These are phyloP conservation scores for Neophaeococcomyces aloes DNA, from an alignment of 2,329 filamentous ascomycete species.

Conservation along the genomic window DNA sequence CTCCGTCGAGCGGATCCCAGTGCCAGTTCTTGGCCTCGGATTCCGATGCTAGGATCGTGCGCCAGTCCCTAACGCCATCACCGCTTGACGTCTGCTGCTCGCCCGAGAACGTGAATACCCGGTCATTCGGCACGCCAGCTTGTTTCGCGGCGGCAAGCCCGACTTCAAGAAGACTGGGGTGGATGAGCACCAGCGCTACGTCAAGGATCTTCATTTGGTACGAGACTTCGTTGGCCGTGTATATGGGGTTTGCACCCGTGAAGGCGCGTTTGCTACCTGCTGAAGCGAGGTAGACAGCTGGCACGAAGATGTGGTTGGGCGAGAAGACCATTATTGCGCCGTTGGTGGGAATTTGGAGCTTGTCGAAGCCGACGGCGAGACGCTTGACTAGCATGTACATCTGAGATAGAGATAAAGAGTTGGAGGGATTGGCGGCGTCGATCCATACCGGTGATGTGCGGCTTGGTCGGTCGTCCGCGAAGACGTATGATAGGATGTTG, in stretches of 20 bases:
- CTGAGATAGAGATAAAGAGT: slow-evolving; percentile 48
- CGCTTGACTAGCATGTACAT: slow-evolving; percentile 58
- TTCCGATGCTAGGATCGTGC: slow-evolving; percentile 36
- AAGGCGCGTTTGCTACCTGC: slow-evolving; percentile 45
- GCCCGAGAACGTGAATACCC: slow-evolving; percentile 22
- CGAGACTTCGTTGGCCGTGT: slow-evolving; percentile 41
- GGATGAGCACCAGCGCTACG: slow-evolving; percentile 41
- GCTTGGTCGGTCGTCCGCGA: slow-evolving; percentile 30
- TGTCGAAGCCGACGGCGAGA: slow-evolving; percentile 54
- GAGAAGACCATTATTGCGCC: slow-evolving; percentile 60
- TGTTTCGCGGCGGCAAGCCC: slow-evolving; percentile 29
- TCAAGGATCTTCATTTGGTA: slow-evolving; percentile 44
- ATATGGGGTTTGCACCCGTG: slow-evolving; percentile 45
- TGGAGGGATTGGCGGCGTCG: slow-evolving; percentile 52
- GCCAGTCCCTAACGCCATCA: slow-evolving; percentile 22
- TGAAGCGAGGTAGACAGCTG: slow-evolving; percentile 30
- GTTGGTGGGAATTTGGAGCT: slow-evolving; percentile 50
- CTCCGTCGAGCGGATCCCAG: slow-evolving; percentile 25
- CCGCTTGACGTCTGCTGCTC: slow-evolving; percentile 44
- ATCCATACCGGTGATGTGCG: slow-evolving; percentile 39
- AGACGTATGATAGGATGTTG: slow-evolving; percentile 37
- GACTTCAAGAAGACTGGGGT: slow-evolving; percentile 37
- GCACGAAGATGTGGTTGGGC: slow-evolving; percentile 59
- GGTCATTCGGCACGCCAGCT: slow-evolving; percentile 15
- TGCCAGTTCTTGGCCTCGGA: slow-evolving; percentile 27